phyloP scores from a whole-genome alignment of 352 stramenopile genomes.

The Phytophthora sojae region DNA sequence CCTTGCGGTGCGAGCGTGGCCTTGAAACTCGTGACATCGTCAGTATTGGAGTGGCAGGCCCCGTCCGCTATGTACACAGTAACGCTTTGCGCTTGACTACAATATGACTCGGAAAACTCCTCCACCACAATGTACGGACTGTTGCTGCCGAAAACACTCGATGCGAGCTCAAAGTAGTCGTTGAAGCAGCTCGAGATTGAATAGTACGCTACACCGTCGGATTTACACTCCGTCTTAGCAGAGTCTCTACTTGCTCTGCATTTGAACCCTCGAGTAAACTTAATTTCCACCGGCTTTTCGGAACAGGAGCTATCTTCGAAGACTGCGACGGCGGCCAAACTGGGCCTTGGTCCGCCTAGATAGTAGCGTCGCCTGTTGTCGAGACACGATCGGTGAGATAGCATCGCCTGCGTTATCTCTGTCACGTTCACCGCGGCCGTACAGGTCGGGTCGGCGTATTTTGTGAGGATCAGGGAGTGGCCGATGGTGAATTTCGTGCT shows the following conservation, averaged over 20 bases:
- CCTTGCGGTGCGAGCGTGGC: neutral
- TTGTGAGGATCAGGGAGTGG: neutral
- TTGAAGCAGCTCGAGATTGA: conserved; percentile 7
- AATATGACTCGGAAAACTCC: neutral
- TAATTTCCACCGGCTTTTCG: neutral
- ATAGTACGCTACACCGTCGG: neutral
- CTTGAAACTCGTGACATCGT: conserved; percentile 14
- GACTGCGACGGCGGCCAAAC: neutral
- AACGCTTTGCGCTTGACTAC: neutral
- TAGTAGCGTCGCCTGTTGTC: neutral
- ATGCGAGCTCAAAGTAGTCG: conserved; percentile 1
- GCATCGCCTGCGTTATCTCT: neutral
- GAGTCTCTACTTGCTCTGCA: neutral
- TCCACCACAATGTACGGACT: conserved; percentile 8
- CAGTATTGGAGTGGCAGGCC: conserved; percentile 7
- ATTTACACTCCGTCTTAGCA: neutral
- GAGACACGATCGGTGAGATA: neutral
- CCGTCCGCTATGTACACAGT: neutral
- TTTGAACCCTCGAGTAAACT: conserved; percentile 5
- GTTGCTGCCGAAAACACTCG: conserved; percentile 1
- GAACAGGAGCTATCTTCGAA: neutral
- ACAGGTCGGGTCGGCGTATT: neutral
- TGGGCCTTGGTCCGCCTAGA: neutral
- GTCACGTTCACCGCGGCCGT: neutral
- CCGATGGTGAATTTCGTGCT: neutral